Base-by-base conservation (phyloP, 371 early-diverging fungal species). In the Mortierella sp. region DNA sequence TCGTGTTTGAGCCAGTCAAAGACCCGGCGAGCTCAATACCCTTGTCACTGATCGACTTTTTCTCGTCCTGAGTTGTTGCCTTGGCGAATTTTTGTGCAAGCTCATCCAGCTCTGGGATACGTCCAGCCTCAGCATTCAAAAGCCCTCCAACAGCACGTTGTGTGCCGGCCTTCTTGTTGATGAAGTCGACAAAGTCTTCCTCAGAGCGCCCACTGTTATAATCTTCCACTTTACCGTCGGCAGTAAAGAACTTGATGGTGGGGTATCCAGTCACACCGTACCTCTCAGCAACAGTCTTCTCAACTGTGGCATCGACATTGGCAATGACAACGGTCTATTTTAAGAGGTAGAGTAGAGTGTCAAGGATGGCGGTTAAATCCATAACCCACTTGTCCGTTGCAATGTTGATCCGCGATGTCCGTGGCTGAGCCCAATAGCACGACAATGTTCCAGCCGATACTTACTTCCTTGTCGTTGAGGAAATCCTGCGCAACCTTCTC, bases 161-260 rank as follows among this genome's bases (percentile, higher is more conserved):
- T 12, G 96, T 94, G 28, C 93, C 93, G 69, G 91, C 88, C 56
- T 95, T 86, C 71, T 93, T 83, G 89, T 98, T 98, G 78, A 98
- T 85, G 81, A 89, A 98, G 10, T 87, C 86, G 51, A 97, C 82
- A 76, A 98, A 91, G 65, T 87, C 94, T 72, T 87, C 87, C 78
- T 94, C 93, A 51, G 85, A 72, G 68, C 97, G 93, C 41, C 86
- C 89, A 48, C 90, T 91, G 28, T 90, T 87, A 78, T 94, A 97
- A 46, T 85, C 85, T 58, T 89, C 81, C 14, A 94, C 90, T 21
- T 84, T 83, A 42, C 82, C 89, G 34, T 83, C 83, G 38, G 88
- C 84, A 53, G 90, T 85, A 89, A 96, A 97, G 83, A 93, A 95
- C 81, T 93, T 91, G 78, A 94, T 81, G 16, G 95, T 94, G 13